phyloP scores from a whole-genome alignment of 306 rosid species.

The Glycine tomentella region DNA sequence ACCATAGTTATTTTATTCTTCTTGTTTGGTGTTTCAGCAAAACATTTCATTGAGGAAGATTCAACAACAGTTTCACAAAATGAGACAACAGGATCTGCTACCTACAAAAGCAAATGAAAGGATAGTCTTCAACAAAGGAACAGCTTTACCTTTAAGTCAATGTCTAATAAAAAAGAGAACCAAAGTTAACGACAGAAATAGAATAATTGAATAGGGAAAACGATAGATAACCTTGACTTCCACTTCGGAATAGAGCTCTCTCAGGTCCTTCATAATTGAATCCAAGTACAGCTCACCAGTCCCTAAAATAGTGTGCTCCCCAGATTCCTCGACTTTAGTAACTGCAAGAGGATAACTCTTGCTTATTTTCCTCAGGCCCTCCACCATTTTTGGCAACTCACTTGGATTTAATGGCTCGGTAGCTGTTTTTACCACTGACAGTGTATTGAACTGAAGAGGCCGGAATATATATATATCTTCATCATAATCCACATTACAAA shows the following conservation, averaged over 20 bases:
- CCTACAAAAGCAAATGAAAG: conserved; percentile 66
- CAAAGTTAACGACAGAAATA: background rate
- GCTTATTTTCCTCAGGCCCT: conserved; percentile 98
- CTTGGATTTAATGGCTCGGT: conserved; percentile 98
- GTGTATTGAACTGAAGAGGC: conserved; percentile 94
- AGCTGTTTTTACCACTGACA: conserved; percentile 97
- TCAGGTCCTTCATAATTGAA: conserved; percentile 98
- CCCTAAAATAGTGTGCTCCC: conserved; percentile 96
- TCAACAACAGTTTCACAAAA: conserved; percentile 98
- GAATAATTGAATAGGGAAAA: background rate
- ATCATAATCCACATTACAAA: conserved; percentile 76
- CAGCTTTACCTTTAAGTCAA: conserved; percentile 14
- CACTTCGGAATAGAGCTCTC: conserved; percentile 98
- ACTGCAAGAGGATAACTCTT: conserved; percentile 98
- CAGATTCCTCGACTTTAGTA: conserved; percentile 98
- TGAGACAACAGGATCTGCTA: conserved; percentile 97
- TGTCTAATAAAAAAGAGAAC: conserved; percentile 1
- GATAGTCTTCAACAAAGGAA: too few species aligned
- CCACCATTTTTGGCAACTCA: conserved; percentile 98
- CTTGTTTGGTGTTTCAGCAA: conserved; percentile 98
- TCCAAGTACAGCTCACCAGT: conserved; percentile 98
- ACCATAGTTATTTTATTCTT: conserved; percentile 99
- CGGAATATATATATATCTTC: conserved; percentile 94
- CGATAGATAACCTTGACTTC: conserved; percentile 81
- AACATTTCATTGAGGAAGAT: conserved; percentile 99